Percentiles rank a stretch among this genome's conserved stretches.
These are phyloP conservation scores for Trichoderma afroharzianum DNA, from an alignment of 2,329 filamentous ascomycete species.

Conservation along the genomic window DNA sequence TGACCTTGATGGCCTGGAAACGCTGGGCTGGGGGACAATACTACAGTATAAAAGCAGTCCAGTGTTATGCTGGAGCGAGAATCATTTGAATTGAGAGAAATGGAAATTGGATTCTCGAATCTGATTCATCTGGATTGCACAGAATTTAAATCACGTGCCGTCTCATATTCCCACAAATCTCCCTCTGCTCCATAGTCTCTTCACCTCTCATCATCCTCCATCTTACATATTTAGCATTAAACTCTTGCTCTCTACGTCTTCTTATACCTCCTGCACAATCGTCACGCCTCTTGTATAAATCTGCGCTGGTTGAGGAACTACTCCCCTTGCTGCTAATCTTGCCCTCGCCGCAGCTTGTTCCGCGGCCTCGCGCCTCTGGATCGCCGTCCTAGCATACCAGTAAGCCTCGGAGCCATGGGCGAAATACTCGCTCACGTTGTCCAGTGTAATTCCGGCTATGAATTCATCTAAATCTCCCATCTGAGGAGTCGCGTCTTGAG, in stretches of 20 bases:
- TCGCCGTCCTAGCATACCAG: constrained; percentile 3
- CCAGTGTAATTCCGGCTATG: background rate
- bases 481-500: background rate
- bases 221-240: background rate
- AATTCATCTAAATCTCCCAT: background rate
- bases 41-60: background rate
- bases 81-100: background rate
- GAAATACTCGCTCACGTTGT: constrained; percentile 8
- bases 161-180: background rate
- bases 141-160: background rate
- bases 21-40: background rate
- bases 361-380: background rate
- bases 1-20: background rate
- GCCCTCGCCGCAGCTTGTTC: background rate
- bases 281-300: background rate
- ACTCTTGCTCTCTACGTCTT: background rate
- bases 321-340: background rate
- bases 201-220: background rate
- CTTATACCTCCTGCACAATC: background rate
- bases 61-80: background rate
- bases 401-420: background rate
- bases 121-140: background rate
- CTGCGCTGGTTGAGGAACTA: background rate
- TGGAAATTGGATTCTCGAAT: background rate
- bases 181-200: background rate